Base-by-base conservation (phyloP, 2,329 filamentous ascomycete species). In the Fusarium staphyleae region DNA sequence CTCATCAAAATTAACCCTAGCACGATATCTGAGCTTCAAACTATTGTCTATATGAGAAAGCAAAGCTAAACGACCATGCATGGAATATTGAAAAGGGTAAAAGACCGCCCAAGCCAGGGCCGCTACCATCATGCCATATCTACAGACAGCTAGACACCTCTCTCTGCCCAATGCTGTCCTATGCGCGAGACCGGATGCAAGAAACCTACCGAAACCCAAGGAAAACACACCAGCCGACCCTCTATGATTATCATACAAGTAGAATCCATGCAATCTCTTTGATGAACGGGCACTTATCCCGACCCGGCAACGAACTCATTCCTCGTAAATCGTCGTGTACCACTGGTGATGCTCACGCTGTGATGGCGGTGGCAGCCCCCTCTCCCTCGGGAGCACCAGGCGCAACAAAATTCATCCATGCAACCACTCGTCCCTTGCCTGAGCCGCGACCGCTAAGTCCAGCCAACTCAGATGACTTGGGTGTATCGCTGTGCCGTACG, bases 361-460 rank as follows among this genome's bases (percentile, higher is more conserved):
- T 59, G 41, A 40, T 49, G 2, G 51, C 44, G 3, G 57, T 54
- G 10, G 48, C 48, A 12, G 60, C 61, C 33, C 66, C 43, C 44
- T 74, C 72, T 19, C 63, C 69, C 33, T 75, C 73, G 34, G 76
- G 75, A 32, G 69, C 57, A 4, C 78, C 79, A 6, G 74, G 75
- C 55, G 75, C 73, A 13, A 83, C 77, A 67, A 78, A 80, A 33
- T 70, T 74, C 52, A 72, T 73, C 80, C 80, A 83, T 50, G 81
- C 77, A 35, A 69, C 70, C 14, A 83, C 79, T 6, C 80, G 73
- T 57, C 77, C 73, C 74, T 77, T 74, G 9, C 80, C 80, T 28
- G 75, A 71, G 1, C 75, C 77, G 22, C 71, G 70, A 4, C 77
- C 77, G 32, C 72, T 74, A 32, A 83, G 72, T 4, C 80, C 80